Percentiles rank a stretch among this genome's conserved stretches.
Conservation (phyloP, 169 alveolate genomes). For the Eimeria necatrix region DNA sequence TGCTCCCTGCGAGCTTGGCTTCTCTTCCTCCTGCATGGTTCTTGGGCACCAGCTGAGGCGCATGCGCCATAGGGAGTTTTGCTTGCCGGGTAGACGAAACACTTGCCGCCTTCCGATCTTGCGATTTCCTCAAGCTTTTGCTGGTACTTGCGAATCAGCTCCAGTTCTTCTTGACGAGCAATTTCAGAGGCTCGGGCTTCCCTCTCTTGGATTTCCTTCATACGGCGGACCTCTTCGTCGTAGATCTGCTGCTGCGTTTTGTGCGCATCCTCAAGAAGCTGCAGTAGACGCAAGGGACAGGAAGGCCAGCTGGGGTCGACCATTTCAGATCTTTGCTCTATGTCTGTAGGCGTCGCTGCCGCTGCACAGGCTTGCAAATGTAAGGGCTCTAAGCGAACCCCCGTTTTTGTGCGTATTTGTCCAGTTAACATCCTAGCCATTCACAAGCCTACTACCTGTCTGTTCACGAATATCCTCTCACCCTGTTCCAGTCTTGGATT, state of each 20-base stretch:
- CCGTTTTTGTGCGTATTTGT: background rate
- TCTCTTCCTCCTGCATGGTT: constrained; percentile 87
- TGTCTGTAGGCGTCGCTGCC: no score
- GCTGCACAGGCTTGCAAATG: no score
- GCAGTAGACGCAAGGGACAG: constrained; percentile 7
- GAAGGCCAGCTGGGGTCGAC: no score
- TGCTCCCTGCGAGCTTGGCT: constrained; percentile 42
- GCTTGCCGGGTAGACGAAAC: constrained; percentile 92
- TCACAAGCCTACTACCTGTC: no score
- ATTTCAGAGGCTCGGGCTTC: constrained; percentile 81
- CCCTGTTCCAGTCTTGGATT: constrained; percentile 83
- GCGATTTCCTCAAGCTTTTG: constrained; percentile 82
- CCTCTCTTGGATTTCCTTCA: constrained; percentile 76
- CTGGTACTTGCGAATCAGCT: constrained; percentile 74
- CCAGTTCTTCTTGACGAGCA: constrained; percentile 78
- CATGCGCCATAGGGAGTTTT: constrained; percentile 91
- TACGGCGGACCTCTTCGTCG: constrained; percentile 78
- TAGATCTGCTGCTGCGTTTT: constrained; percentile 82
- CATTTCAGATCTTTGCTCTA: no score
- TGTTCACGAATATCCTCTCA: background rate
- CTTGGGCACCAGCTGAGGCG: constrained; percentile 92
- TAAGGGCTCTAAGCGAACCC: no score
- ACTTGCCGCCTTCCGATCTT: constrained; percentile 85
- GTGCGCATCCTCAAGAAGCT: constrained; percentile 83
- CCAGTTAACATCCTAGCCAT: background rate